Percentiles rank a stretch among this genome's conserved stretches.
Evolutionary conservation across 306 rosid genomes (phyloP).

Genomic region (Malus sieversii): DNA sequence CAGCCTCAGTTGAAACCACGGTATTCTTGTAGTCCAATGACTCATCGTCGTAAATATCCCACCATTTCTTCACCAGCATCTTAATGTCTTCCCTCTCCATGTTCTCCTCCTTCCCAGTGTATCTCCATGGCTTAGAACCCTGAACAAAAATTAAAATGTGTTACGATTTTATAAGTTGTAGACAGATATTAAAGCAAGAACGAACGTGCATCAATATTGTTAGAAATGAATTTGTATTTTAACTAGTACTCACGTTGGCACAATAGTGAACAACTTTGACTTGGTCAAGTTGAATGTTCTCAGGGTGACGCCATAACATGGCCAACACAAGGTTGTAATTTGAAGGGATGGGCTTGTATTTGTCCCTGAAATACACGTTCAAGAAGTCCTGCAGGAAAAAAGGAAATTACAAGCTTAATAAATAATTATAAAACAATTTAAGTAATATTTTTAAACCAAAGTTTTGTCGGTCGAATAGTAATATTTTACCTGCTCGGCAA

Average conservation of each 20-base stretch:
- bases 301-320: constrained; percentile 82
- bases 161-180: not conserved
- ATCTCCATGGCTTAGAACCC: constrained; percentile 97
- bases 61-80: constrained; percentile 63
- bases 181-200: not conserved
- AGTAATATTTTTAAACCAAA: too few relatives aligned
- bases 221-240: too few relatives aligned
- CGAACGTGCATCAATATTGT: not conserved
- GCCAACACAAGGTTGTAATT: constrained; percentile 65
- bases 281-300: constrained; percentile 47
- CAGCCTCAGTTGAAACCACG: not conserved
- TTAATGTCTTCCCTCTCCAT: constrained; percentile 80
- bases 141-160: not conserved
- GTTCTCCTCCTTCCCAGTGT: constrained; percentile 60
- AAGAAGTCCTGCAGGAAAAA: constrained; percentile 45
- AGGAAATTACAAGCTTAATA: too few relatives aligned
- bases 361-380: constrained; percentile 55
- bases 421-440: too few relatives aligned
- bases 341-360: constrained; percentile 52
- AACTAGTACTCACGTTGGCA: constrained; percentile 49
- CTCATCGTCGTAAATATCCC: constrained; percentile 72
- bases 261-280: constrained; percentile 81
- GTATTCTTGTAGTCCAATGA: constrained; percentile 33
- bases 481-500: constrained; percentile 67
- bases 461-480: not conserved